Conservation (phyloP, 2,329 filamentous ascomycete genomes). For the Exophiala dermatitidis region DNA sequence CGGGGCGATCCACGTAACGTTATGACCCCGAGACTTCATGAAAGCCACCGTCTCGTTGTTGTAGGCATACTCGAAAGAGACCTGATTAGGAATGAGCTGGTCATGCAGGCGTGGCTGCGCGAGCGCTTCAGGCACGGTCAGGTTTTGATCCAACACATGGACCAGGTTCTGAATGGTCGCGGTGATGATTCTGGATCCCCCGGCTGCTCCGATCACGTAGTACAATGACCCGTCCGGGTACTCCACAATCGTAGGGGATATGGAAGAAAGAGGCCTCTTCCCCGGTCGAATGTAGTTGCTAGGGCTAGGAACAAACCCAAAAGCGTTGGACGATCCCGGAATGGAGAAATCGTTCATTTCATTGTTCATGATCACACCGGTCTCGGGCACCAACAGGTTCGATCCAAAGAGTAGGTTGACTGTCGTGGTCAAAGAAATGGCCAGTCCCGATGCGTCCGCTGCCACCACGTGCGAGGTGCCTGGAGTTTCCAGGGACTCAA, state of each 20-base stretch:
- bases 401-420: conserved; percentile 82
- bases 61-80: conserved; percentile 62
- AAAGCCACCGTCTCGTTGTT: conserved; percentile 57
- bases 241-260: conserved; percentile 72
- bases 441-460: conserved; percentile 65
- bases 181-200: conserved; percentile 77
- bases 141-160: conserved; percentile 60
- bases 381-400: conserved; percentile 68
- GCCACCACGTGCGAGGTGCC: conserved; percentile 53
- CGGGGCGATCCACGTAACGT: conserved; percentile 60
- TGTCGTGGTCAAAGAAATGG: conserved; percentile 76
- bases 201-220: conserved; percentile 66
- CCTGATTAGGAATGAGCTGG: conserved; percentile 66
- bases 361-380: conserved; percentile 69
- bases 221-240: conserved; percentile 57
- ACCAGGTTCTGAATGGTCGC: conserved; percentile 67
- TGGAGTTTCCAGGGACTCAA: conserved; percentile 59
- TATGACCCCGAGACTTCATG: conserved; percentile 60
- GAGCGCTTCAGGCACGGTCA: conserved; percentile 57
- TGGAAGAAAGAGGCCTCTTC: conserved; percentile 78
- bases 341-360: conserved; percentile 76
- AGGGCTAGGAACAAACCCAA: conserved; percentile 72
- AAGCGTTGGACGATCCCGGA: conserved; percentile 67
- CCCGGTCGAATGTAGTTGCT: conserved; percentile 73
- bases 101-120: conserved; percentile 66